Base-by-base conservation (phyloP, 805 yeast species). In the Yamadazyma insecticola region DNA sequence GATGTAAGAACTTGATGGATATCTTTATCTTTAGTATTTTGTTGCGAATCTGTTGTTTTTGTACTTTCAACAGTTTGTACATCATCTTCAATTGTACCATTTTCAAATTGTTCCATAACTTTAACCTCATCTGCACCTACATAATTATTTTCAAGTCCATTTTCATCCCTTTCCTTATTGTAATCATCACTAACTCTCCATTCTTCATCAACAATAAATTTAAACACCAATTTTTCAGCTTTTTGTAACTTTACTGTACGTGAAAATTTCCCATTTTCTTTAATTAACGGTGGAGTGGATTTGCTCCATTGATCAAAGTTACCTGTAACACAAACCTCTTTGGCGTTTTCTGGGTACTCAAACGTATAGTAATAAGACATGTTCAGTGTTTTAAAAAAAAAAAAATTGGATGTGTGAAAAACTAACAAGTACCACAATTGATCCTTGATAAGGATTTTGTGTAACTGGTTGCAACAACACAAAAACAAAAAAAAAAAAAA, bases 311-410 rank as follows among this genome's bases (percentile, higher is more conserved):
- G 43, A 39, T 64, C 69, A 41, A 65, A 65, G 40, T 45, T 53
- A 5, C 72, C 72, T 1, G 70, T 63, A 14, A 64, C 56, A 17
- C 53, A 54, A 16, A 64, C 36, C n/a, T n/a, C n/a, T n/a, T n/a
- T n/a, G n/a, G n/a, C n/a, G n/a, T n/a, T n/a, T n/a, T n/a, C n/a
- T n/a, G n/a, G n/a, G n/a, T n/a, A n/a, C n/a, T n/a, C n/a, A n/a
- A n/a, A n/a, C n/a, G n/a, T n/a, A n/a, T n/a, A n/a, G n/a, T n/a
- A n/a, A n/a, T n/a, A n/a, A n/a, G n/a, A n/a, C n/a, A n/a, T n/a
- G n/a, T n/a, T n/a, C n/a, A n/a, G n/a, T n/a, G n/a, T n/a, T n/a
- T n/a, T n/a, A n/a, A n/a, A n/a, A n/a, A n/a, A n/a, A n/a, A n/a
- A n/a, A n/a, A n/a, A n/a, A n/a, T n/a, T n/a, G n/a, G n/a, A n/a